Conservation (phyloP, 2,329 filamentous ascomycete genomes). For the Lecanicillium sp. region DNA sequence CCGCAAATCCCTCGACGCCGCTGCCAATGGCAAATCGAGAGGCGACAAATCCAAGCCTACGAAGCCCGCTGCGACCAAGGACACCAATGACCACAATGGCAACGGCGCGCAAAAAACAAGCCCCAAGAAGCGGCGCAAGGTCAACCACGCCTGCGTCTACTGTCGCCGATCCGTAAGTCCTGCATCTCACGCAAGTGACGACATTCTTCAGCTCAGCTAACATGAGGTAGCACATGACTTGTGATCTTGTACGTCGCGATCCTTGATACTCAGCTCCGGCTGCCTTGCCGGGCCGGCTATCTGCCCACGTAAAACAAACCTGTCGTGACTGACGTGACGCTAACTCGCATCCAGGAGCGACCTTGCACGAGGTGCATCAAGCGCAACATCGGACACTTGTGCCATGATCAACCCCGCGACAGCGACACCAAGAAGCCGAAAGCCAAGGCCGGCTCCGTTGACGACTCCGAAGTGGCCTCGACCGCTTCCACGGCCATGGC, state of each 20-base stretch:
- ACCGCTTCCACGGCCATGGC: slow-evolving; percentile 50
- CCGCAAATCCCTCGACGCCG: slow-evolving; percentile 21
- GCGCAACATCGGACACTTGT: slow-evolving; percentile 95
- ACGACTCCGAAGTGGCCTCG: slow-evolving; percentile 46
- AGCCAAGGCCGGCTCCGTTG: slow-evolving; percentile 57
- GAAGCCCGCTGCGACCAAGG: slow-evolving; percentile 16
- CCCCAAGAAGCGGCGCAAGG: slow-evolving; percentile 81
- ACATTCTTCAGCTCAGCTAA: slow-evolving; percentile 15
- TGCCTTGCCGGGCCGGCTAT: too few species aligned
- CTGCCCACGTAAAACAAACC: too few species aligned
- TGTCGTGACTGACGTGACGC: slow-evolving; percentile 21
- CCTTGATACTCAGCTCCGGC: too few species aligned
- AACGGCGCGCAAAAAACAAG: slow-evolving; percentile 39
- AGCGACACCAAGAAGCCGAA: slow-evolving; percentile 74
- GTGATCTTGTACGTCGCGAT: slow-evolving; percentile 75
- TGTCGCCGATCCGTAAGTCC: slow-evolving; percentile 82
- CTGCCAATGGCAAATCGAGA: slow-evolving; percentile 25
- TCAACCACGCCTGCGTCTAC: slow-evolving; percentile 86
- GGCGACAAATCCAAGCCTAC: slow-evolving; percentile 6
- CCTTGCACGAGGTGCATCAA: slow-evolving; percentile 98
- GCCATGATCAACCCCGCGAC: slow-evolving; percentile 95
- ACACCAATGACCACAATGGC: slow-evolving; percentile 25
- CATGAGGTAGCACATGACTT: slow-evolving; percentile 72
- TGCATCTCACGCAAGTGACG: not conserved
- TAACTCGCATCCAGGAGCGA: slow-evolving; percentile 60